These are phyloP conservation scores for Podospora anserina DNA, from an alignment of 495 filamentous ascomycete genomes.

Conservation along the genomic window DNA sequence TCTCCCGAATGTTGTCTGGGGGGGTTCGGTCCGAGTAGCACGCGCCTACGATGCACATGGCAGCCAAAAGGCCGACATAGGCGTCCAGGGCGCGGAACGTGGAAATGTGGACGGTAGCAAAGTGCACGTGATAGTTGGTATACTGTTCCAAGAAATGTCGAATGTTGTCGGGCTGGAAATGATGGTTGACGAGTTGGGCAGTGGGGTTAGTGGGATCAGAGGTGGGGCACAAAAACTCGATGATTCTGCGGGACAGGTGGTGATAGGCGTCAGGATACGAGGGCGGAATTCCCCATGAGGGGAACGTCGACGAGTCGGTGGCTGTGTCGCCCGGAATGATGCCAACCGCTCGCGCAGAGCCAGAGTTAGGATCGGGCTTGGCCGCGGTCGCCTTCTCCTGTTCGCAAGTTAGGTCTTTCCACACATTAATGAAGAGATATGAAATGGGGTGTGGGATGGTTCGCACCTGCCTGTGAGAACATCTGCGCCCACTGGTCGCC, in stretches of 20 bases:
- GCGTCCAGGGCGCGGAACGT: slow-evolving; percentile 60
- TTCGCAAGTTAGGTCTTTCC: slow-evolving; percentile 18
- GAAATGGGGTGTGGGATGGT: slow-evolving; percentile 52
- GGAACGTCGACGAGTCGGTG: slow-evolving; percentile 40
- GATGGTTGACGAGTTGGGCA: slow-evolving; percentile 39
- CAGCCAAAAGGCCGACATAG: slow-evolving; percentile 57
- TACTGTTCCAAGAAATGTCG: slow-evolving; percentile 60
- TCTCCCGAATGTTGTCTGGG: slow-evolving; percentile 52
- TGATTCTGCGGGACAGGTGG: slow-evolving; percentile 50
- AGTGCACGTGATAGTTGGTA: slow-evolving; percentile 62
- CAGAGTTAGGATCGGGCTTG: slow-evolving; percentile 48
- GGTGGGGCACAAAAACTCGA: slow-evolving; percentile 48
- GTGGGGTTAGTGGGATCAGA: slow-evolving; percentile 39
- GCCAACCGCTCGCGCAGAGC: slow-evolving; percentile 40
- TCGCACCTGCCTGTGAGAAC: slow-evolving; percentile 62
- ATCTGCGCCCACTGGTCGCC: slow-evolving; percentile 63
- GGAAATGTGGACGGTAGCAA: slow-evolving; percentile 66
- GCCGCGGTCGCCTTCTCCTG: slow-evolving; percentile 50
- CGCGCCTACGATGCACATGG: slow-evolving; percentile 64
- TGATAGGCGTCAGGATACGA: slow-evolving; percentile 47
- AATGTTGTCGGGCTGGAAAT: slow-evolving; percentile 58
- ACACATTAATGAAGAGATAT: slow-evolving; percentile 54
- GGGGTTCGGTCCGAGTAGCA: slow-evolving; percentile 59
- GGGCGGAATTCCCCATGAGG: slow-evolving; percentile 40
- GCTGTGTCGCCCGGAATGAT: slow-evolving; percentile 37